Evolutionary conservation across 768 basidiomycete genomes (phyloP).

Genomic region (Rhodotorula sphaerocarpa): DNA sequence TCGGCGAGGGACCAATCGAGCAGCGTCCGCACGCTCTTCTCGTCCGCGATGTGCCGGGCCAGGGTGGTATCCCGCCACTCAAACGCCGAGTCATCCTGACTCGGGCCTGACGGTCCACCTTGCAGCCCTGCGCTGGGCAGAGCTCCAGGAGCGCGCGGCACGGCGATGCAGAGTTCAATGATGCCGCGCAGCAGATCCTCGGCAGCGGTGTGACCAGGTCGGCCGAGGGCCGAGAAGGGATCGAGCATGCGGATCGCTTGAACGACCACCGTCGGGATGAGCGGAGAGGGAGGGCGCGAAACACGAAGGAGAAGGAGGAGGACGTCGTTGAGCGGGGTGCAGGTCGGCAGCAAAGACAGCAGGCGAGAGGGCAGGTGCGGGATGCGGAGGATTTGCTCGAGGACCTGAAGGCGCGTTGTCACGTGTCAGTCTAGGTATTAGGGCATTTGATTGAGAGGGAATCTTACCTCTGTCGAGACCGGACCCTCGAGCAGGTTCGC

Average conservation of each 20-base stretch:
- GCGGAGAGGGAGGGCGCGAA: constrained; percentile 41
- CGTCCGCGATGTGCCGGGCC: constrained; percentile 73
- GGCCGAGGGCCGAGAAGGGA: constrained; percentile 61
- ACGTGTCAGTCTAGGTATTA: constrained; percentile 1
- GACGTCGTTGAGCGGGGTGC: constrained; percentile 82
- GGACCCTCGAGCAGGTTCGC: constrained; percentile 69
- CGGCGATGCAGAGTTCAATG: constrained; percentile 65
- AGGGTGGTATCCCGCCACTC: constrained; percentile 57
- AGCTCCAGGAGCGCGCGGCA: constrained; percentile 10
- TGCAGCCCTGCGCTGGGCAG: no score
- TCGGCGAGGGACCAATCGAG: constrained; percentile 47
- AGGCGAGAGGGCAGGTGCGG: constrained; percentile 72
- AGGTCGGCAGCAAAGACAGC: constrained; percentile 67
- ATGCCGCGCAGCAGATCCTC: constrained; percentile 88
- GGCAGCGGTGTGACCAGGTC: constrained; percentile 71
- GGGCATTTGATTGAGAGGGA: neutral
- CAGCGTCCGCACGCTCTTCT: constrained; percentile 68
- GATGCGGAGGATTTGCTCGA: constrained; percentile 78
- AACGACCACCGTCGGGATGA: constrained; percentile 64
- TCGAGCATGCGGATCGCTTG: constrained; percentile 74
- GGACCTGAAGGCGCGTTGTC: constrained; percentile 55
- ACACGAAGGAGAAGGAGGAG: constrained; percentile 66
- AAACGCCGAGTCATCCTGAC: constrained; percentile 9
- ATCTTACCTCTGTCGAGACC: constrained; percentile 72
- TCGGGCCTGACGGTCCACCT: neutral